Evolutionary conservation across 169 alveolate species (phyloP), one percentile per base, ranked within the genome.

Genomic region (Plasmodium vivax): DNA sequence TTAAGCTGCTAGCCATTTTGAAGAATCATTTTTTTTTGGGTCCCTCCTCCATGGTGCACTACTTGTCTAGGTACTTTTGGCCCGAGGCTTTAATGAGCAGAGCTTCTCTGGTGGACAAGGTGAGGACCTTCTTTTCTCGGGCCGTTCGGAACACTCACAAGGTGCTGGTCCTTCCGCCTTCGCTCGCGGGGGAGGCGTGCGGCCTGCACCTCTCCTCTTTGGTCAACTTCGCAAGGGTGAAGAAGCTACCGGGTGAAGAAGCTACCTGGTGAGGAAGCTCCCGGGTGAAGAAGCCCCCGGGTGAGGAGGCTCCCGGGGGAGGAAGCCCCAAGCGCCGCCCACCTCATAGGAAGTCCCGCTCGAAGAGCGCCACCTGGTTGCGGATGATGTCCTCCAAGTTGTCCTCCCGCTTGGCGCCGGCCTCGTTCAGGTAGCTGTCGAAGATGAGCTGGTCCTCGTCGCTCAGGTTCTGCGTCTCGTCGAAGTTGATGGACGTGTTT

Each of bases 401-500:
- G 27, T 71, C 95, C 12, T 85, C 68, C 30, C 83, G 41, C 14
- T 81, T 23, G 4, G 38, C 19, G 79, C 9, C 58, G 9, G 23
- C 95, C 47, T 92, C 82, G 16, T 92, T 68, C 68, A 82, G 79
- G 62, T 92, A 92, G 12, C 80, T 71, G 32, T 92, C 95, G 74
- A 92, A 82, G 38, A 92, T 92, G 82, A 82, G 72, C 6, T 79
- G 83, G 19, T 82, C 95, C 2, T 81, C 95, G 16, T 92, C 95
- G 23, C 92, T 92, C 10, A 92, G 34, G 54, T 92, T 92, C 16
- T 82, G 85, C 56, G 82, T 56, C 19, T 81, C 95, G 36, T 92
- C 95, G 10, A 92, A 82, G 79, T 92, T 82, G 43, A 92, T 82
- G 56, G 95, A 92, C 8, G 95, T 92, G 72, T 92, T 92, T 43